Conservation (phyloP, 2,329 filamentous ascomycete genomes). For the Triangularia verruculosa region DNA sequence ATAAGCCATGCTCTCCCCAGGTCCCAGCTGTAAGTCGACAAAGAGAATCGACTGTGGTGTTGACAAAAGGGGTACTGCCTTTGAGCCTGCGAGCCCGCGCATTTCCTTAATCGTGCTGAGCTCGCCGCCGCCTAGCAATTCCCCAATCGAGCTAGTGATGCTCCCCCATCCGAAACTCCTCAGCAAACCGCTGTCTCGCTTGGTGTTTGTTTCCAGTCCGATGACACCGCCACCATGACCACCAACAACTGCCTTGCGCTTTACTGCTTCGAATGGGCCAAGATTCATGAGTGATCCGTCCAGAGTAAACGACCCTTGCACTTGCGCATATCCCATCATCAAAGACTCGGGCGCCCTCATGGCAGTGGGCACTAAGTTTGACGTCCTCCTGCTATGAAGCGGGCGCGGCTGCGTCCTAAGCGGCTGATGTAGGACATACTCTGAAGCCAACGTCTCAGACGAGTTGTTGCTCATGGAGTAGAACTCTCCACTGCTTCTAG, state of each 20-base stretch:
- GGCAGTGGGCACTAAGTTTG: conserved; percentile 43
- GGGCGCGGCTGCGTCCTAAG: conserved; percentile 38
- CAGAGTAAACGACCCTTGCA: conserved; percentile 86
- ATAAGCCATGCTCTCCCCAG: conserved; percentile 84
- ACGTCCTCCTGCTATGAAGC: conserved; percentile 46
- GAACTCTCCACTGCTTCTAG: conserved; percentile 89
- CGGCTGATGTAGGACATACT: conserved; percentile 64
- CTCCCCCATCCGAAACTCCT: conserved; percentile 84
- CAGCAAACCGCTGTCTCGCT: conserved; percentile 75
- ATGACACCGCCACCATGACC: conserved; percentile 85
- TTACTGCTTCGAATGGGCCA: conserved; percentile 89
- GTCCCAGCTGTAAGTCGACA: conserved; percentile 82
- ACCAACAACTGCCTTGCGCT: conserved; percentile 86
- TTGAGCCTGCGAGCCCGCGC: conserved; percentile 80
- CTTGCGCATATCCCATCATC: conserved; percentile 97
- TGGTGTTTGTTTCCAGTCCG: conserved; percentile 65
- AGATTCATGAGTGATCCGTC: conserved; percentile 91
- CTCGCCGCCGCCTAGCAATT: conserved; percentile 80
- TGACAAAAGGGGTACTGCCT: conserved; percentile 84
- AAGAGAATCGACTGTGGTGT: conserved; percentile 95
- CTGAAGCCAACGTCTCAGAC: conserved; percentile 86
- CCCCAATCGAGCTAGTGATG: conserved; percentile 82
- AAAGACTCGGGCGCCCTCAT: conserved; percentile 67
- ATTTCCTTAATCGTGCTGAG: conserved; percentile 94
- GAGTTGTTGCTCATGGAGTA: conserved; percentile 95